phyloP scores from a whole-genome alignment of 2,329 filamentous ascomycete genomes.

The Stagonosporopsis rhizophila region DNA sequence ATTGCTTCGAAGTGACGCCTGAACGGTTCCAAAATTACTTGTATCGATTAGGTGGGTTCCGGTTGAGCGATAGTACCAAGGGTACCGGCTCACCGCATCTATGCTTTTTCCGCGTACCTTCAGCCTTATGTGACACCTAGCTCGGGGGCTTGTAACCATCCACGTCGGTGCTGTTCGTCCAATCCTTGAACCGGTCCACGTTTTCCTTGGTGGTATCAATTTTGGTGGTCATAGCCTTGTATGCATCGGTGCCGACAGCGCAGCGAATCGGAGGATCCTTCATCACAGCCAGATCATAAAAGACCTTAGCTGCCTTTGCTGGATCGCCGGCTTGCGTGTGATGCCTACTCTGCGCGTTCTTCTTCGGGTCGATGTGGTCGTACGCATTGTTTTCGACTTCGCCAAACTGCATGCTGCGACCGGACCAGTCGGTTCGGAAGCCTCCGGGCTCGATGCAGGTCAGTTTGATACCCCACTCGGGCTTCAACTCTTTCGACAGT shows the following conservation, averaged over 20 bases:
- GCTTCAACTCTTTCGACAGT: constrained; percentile 53
- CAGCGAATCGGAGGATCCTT: constrained; percentile 61
- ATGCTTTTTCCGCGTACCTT: background rate
- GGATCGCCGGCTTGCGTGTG: constrained; percentile 60
- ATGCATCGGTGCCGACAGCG: constrained; percentile 63
- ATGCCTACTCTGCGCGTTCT: constrained; percentile 51
- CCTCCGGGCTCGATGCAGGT: constrained; percentile 56
- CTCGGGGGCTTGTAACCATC: constrained; percentile 47
- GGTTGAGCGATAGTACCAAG: background rate
- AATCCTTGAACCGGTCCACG: constrained; percentile 58
- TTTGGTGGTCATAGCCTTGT: constrained; percentile 57
- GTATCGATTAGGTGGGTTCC: background rate
- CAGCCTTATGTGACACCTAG: constrained; percentile 6
- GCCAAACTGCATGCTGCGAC: constrained; percentile 56
- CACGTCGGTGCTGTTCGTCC: constrained; percentile 59
- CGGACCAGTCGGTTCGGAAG: constrained; percentile 57
- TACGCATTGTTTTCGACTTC: constrained; percentile 55
- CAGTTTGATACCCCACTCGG: constrained; percentile 57
- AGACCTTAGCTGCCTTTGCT: constrained; percentile 57
- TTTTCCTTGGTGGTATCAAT: constrained; percentile 58
- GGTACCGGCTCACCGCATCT: background rate
- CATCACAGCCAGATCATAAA: constrained; percentile 63
- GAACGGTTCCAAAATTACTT: background rate
- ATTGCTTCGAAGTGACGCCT: too few species aligned
- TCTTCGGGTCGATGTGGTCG: constrained; percentile 56